Base-by-base conservation (phyloP, 768 basidiomycete genomes). In the Leucocoprinus birnbaumii region DNA sequence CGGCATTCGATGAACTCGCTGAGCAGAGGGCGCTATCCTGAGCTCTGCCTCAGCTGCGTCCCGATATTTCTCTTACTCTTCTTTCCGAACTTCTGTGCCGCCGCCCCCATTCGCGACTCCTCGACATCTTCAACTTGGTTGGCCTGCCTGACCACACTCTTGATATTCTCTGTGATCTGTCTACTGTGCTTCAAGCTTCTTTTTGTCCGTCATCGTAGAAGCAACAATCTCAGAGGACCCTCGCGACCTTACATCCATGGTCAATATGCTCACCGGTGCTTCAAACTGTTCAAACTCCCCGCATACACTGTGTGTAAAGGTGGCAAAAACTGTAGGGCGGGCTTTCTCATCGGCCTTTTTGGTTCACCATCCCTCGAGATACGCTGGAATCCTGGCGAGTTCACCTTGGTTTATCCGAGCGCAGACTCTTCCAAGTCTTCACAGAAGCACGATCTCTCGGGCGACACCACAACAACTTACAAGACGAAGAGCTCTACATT, bases 321-420 rank as follows among this genome's bases (percentile, higher is more conserved):
- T 31, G 13, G 10, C 22, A 18, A 37, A 19, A 59, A 58, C 42
- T 59, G 58, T 56, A 73, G 66, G 57, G 62, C 70, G 38, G 77
- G 72, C 11, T 68, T 78, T 58, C 54, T 74, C 26, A 73, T 77
- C 16, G 78, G 78, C 1, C 70, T 78, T 49, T 68, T 77, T 38
- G 76, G 76, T 35, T 78, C 76, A 40, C 78, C 78, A 18, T 59
- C 68, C 7, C 74, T 71, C 69, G 78, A 79, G 66, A 74, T 70
- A n/a, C 64, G 66, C 22, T 60, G 69, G 22, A 69, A 65, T 48
- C 48, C 45, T 37, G 48, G 22, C 40, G 55, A 56, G 2, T 43
- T 47, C 34, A 53, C 59, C 6, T 47, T 61, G 19, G 24, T 49
- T 11, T 48, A 55, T 42, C 53, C 53, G 11, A 47, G 54, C 19